Evolutionary conservation across 345 rosid species (phyloP).

Genomic region (Cardamine resedifolia): DNA sequence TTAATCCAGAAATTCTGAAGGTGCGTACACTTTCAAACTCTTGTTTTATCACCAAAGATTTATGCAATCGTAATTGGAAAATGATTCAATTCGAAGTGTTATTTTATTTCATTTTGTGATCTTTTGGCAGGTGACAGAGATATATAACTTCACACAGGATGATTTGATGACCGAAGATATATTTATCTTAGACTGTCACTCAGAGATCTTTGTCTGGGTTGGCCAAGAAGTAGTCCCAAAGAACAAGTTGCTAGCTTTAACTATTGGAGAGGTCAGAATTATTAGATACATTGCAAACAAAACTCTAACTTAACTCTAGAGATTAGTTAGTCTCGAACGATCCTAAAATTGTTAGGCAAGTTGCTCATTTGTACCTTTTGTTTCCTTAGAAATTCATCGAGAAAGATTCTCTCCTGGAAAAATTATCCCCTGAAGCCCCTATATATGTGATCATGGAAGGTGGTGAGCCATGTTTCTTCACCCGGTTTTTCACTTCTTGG

Average conservation of each 20-base stretch:
- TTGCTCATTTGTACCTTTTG: conserved; percentile 20
- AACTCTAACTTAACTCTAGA: background rate
- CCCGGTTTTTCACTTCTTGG: conserved; percentile 83
- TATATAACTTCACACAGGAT: conserved; percentile 87
- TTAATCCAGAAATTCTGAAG: conserved; percentile 71
- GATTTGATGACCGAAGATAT: conserved; percentile 99
- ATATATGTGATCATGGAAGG: conserved; percentile 81
- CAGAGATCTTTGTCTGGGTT: conserved; percentile 91
- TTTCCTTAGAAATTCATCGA: conserved; percentile 72
- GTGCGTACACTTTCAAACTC: conserved; percentile 43
- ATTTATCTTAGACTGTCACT: conserved; percentile 78
- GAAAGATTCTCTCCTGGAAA: conserved; percentile 74
- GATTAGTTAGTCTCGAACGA: background rate
- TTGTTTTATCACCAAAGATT: background rate
- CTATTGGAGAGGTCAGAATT: conserved; percentile 77
- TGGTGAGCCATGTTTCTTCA: conserved; percentile 90
- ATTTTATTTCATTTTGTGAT: background rate
- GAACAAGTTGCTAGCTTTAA: conserved; percentile 63
- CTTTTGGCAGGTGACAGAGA: conserved; percentile 75
- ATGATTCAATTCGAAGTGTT: conserved; percentile 12
- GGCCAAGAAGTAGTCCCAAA: conserved; percentile 83
- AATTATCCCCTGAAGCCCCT: conserved; percentile 71
- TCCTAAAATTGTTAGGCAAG: conserved; percentile 3
- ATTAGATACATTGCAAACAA: background rate
- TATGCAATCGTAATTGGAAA: background rate